Evolutionary conservation across 768 basidiomycete species (phyloP).

Genomic region (Tylopilus rubrobrunneus): DNA sequence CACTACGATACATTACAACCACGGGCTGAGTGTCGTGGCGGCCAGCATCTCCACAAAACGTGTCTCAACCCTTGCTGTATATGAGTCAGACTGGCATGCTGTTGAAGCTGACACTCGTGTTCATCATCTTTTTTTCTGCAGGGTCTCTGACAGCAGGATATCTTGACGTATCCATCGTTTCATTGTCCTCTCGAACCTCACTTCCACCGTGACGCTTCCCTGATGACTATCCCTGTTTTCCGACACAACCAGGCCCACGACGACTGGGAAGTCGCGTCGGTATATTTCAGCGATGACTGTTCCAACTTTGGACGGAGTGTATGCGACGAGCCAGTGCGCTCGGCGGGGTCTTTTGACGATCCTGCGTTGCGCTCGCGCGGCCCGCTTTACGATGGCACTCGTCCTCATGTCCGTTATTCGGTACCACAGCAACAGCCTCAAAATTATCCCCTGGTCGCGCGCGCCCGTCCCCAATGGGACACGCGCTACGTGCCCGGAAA

Average conservation of each 20-base stretch:
- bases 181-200: neutral
- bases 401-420: conserved; percentile 13
- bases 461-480: conserved; percentile 11
- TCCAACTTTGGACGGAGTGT: conserved; percentile 21
- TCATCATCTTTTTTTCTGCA: neutral
- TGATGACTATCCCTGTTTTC: conserved; percentile 25
- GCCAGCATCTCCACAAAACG: conserved; percentile 22
- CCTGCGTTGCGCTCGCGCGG: conserved; percentile 6
- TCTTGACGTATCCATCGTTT: neutral
- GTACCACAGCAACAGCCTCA: conserved; percentile 14
- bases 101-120: conserved; percentile 4
- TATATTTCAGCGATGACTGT: conserved; percentile 29
- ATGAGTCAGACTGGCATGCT: conserved; percentile 10
- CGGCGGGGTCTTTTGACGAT: conserved; percentile 6
- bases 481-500: conserved; percentile 4
- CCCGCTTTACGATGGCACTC: neutral
- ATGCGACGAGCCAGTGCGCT: conserved; percentile 12
- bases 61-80: conserved; percentile 26
- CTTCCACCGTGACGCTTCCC: neutral
- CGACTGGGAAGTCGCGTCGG: conserved; percentile 30
- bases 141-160: neutral
- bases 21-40: conserved; percentile 22
- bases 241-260: conserved; percentile 22
- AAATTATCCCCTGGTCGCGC: conserved; percentile 3
- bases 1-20: conserved; percentile 13